These are phyloP conservation scores for Xylaria sp. DNA, from an alignment of 2,329 filamentous ascomycete species.

Conservation along the genomic window DNA sequence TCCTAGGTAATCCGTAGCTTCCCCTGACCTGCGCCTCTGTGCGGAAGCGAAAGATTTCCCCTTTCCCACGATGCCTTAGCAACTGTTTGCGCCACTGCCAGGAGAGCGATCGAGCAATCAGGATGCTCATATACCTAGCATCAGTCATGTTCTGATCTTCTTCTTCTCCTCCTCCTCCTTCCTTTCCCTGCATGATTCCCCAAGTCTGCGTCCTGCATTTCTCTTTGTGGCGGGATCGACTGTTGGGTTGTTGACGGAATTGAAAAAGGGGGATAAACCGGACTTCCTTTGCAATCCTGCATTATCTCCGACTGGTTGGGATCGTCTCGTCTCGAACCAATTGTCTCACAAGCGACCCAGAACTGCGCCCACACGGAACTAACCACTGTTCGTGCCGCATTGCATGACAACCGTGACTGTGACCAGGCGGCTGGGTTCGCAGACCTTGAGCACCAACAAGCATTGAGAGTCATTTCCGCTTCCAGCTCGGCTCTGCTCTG, in stretches of 20 bases:
- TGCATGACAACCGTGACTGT: background rate
- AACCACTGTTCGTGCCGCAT: background rate
- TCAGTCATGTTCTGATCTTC: background rate
- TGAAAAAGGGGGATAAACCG: background rate
- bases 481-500: too few species aligned
- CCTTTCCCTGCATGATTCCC: background rate
- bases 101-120: background rate
- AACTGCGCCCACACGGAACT: background rate
- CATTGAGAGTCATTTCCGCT: background rate
- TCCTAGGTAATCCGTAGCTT: background rate
- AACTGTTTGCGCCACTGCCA: conserved; percentile 30
- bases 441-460: background rate
- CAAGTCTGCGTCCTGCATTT: background rate
- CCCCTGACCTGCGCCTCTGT: background rate
- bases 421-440: background rate
- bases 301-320: background rate
- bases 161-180: background rate
- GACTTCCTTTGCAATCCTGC: background rate
- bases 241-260: background rate
- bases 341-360: background rate
- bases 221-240: background rate
- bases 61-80: background rate
- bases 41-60: background rate
- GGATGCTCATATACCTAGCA: background rate
- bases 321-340: conserved; percentile 2